phyloP scores from a whole-genome alignment of 2,329 filamentous ascomycete genomes.

The Pseudogymnoascus sp. region DNA sequence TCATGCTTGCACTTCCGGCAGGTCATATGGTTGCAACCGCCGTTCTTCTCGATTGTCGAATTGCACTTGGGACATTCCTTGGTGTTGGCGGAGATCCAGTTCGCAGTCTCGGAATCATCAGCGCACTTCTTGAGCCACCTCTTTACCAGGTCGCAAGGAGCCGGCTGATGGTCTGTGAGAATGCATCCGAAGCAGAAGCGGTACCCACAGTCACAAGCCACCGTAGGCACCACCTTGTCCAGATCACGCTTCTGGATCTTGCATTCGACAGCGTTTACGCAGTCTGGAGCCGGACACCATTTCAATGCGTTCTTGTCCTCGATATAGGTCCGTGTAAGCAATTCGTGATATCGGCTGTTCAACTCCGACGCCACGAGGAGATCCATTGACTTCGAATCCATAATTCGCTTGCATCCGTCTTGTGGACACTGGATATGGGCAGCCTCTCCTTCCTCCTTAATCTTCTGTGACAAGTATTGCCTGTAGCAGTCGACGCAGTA shows the following conservation, averaged over 20 bases:
- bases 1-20: constrained; percentile 93
- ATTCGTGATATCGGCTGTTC: constrained; percentile 62
- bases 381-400: constrained; percentile 82
- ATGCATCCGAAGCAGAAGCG: constrained; percentile 95
- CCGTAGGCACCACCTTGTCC: constrained; percentile 77
- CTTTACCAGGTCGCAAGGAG: constrained; percentile 85
- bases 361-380: constrained; percentile 58
- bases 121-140: constrained; percentile 97
- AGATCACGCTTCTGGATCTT: constrained; percentile 81
- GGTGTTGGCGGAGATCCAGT: constrained; percentile 98
- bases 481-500: constrained; percentile 91
- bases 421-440: constrained; percentile 90
- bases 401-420: constrained; percentile 77
- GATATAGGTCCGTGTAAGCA: constrained; percentile 90
- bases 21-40: constrained; percentile 96
- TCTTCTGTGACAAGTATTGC: constrained; percentile 88
- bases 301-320: constrained; percentile 93
- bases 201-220: constrained; percentile 75
- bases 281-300: constrained; percentile 98
- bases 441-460: constrained; percentile 89
- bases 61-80: constrained; percentile 96
- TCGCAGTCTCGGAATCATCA: constrained; percentile 95
- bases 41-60: constrained; percentile 98
- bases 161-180: constrained; percentile 82
- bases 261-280: constrained; percentile 86